Evolutionary conservation across 2,329 filamentous ascomycete species (phyloP), one percentile per base, ranked within the genome.

Genomic region (Lasiodiplodia sp.): DNA sequence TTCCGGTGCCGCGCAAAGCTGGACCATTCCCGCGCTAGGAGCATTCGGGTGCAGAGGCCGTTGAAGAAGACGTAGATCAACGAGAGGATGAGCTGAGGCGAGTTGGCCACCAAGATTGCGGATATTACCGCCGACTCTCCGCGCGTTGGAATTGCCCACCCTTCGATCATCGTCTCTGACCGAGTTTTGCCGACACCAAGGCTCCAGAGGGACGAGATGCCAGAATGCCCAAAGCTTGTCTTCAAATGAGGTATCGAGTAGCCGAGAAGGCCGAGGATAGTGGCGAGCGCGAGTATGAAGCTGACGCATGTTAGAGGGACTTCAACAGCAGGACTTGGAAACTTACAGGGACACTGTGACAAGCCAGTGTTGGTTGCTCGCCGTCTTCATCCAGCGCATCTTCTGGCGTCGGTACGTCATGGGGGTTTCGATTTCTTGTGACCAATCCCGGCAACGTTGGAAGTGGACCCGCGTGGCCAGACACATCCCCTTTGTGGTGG

Each of bases 31-130:
- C 76, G 72, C 0, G 81, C 82, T 0, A 83, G 71, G 1, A 85
- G 77, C 76, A 86, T 85, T 4, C 74, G 78, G 0, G 83, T 87
- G 25, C 82, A 76, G 7, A 86, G 74, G 3, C 76, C 75, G 70
- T 86, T 86, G 74, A 81, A 82, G 2, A 78, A 73, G 6, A 85
- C 74, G 70, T 86, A 86, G 0, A 85, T 44, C 25, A 83, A 73
- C 0, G 82, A 84, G 0, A 86, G 69, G 12, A 86, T 68, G 0
- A 82, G 71, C 55, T 66, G 64, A 37, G 55, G 55, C 8, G 55
- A 37, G 40, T 58, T 51, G 38, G 40, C 52, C n/a, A 66, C 44
- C 51, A 57, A n/a, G 11, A 49, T 51, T 16, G 58, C 40, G 18
- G 57, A 62, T 49, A 49, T 49, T 25, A 62, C 49, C 1, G 58